These are phyloP conservation scores for Acanthamoeba triangularis DNA, from an alignment of 208 protist genomes.

Conservation along the genomic window DNA sequence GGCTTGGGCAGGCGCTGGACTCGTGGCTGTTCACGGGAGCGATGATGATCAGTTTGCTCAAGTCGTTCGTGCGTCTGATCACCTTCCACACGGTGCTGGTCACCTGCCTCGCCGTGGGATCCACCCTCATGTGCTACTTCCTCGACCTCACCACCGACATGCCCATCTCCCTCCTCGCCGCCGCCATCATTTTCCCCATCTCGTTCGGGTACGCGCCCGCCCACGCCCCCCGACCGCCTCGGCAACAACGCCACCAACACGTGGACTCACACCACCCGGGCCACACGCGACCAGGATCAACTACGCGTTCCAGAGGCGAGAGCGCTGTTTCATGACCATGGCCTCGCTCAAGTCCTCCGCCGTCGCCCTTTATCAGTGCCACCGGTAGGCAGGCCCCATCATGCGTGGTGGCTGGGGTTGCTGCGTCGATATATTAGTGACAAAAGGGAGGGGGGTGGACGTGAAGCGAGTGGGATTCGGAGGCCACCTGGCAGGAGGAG, in stretches of 20 bases:
- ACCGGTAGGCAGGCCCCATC: background rate
- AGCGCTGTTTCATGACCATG: conserved; percentile 51
- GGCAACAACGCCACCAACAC: background rate
- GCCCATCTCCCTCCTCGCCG: conserved; percentile 20
- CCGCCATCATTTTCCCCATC: conserved; percentile 51
- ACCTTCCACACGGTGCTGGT: conserved; percentile 24
- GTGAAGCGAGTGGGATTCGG: conserved; percentile 65
- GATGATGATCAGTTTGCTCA: background rate
- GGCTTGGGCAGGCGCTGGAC: background rate
- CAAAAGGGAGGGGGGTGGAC: too few relatives aligned
- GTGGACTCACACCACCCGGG: too few relatives aligned
- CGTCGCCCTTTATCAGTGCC: conserved; percentile 54
- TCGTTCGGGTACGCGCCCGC: conserved; percentile 41
- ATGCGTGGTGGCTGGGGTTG: background rate
- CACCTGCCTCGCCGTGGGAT: conserved; percentile 29
- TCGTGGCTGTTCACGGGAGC: conserved; percentile 14
- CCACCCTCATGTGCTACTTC: conserved; percentile 51
- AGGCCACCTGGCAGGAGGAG: conserved; percentile 57
- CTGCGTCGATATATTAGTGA: background rate
- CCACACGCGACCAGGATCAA: too few relatives aligned
- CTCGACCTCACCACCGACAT: conserved; percentile 48
- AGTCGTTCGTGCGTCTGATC: conserved; percentile 42
- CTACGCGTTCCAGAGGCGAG: conserved; percentile 48
- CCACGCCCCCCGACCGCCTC: background rate
- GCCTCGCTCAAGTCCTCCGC: conserved; percentile 72